Percentiles rank a stretch among this genome's conserved stretches.
Conservation (phyloP, 768 basidiomycete genomes). For the Suillus plorans region DNA sequence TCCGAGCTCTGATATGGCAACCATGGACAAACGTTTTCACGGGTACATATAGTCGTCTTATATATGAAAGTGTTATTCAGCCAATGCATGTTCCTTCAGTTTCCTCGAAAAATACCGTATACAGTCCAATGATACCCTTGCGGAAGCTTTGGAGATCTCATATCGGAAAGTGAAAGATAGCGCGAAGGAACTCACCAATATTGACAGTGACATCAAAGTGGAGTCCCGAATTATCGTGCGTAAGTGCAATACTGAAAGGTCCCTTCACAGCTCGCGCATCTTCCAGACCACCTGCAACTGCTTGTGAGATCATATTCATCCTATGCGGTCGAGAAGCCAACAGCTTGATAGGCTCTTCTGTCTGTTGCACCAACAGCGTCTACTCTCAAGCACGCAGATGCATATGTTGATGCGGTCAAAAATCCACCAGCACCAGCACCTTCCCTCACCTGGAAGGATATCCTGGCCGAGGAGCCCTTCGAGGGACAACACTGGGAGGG, state of each 20-base stretch:
- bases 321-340: conserved; percentile 3
- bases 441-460: conserved; percentile 72
- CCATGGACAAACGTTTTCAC: conserved; percentile 50
- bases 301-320: conserved; percentile 46
- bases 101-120: conserved; percentile 69
- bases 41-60: conserved; percentile 41
- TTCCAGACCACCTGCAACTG: conserved; percentile 74
- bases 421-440: conserved; percentile 43
- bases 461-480: conserved; percentile 79
- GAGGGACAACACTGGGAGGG: conserved; percentile 88
- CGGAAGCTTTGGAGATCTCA: conserved; percentile 56
- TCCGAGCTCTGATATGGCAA: conserved; percentile 53
- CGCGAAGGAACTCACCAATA: conserved; percentile 48
- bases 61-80: conserved; percentile 7
- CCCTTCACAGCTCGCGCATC: conserved; percentile 44
- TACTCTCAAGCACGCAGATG: conserved; percentile 54
- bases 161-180: conserved; percentile 52
- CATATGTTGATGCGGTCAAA: conserved; percentile 45
- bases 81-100: conserved; percentile 32
- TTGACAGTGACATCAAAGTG: conserved; percentile 69
- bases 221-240: background rate
- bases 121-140: conserved; percentile 59
- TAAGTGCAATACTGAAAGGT: conserved; percentile 9
- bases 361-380: conserved; percentile 49
- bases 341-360: conserved; percentile 47